Evolutionary conservation across 257 asterid species (phyloP).

Genomic region (Avicennia marina): DNA sequence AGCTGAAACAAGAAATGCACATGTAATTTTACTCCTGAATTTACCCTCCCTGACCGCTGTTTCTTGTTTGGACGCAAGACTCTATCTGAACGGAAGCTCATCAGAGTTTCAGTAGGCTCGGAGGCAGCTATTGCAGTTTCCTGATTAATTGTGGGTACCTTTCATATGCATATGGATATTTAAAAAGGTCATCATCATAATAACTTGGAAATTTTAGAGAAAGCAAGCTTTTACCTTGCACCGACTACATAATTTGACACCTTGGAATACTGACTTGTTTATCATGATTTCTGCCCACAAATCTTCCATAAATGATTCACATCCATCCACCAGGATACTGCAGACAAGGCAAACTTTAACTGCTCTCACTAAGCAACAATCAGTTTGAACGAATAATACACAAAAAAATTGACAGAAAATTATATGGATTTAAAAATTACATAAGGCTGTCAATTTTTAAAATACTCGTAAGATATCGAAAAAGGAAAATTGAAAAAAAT

Average conservation of each 20-base stretch:
- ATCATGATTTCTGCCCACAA: constrained; percentile 55
- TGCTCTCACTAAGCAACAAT: too few species aligned
- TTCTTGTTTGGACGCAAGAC: constrained; percentile 36
- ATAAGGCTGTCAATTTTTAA: too few species aligned
- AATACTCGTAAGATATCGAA: too few species aligned
- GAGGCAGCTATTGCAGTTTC: constrained; percentile 38
- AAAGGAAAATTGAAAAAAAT: neutral
- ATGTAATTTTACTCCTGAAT: neutral
- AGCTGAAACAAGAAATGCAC: neutral
- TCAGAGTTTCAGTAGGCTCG: constrained; percentile 46
- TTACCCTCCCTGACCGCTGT: constrained; percentile 38
- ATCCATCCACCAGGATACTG: constrained; percentile 69
- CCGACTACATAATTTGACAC: constrained; percentile 67
- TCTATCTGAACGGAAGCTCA: constrained; percentile 39
- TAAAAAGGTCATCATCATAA: neutral
- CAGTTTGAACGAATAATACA: too few species aligned
- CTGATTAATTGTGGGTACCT: constrained; percentile 62
- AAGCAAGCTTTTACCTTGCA: constrained; percentile 41
- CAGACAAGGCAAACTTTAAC: neutral
- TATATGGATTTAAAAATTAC: too few species aligned
- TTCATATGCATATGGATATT: neutral
- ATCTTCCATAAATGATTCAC: constrained; percentile 60
- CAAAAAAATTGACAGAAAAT: too few species aligned
- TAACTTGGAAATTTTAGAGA: neutral
- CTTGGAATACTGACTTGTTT: constrained; percentile 39